Percentiles rank a stretch among this genome's conserved stretches.
Evolutionary conservation across 192 early-diverging fungal species (phyloP).

Genomic region (Umbelopsis sp.): DNA sequence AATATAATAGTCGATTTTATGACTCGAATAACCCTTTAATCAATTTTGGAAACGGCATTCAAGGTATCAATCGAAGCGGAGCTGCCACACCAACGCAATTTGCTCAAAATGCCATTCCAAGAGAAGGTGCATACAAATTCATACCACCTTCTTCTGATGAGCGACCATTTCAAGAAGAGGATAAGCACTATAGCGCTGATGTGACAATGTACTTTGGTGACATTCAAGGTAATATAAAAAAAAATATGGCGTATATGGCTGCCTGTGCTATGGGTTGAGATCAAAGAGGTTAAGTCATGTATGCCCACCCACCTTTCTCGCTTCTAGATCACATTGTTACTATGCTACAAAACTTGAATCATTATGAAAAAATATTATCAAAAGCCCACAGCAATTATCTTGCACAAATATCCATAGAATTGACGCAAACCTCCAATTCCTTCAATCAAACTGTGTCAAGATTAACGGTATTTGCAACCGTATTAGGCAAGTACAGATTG

Average conservation of each 20-base stretch:
- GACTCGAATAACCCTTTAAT: not conserved
- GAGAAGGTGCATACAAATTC: slow-evolving; percentile 21
- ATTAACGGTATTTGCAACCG: slow-evolving; percentile 85
- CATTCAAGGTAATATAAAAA: slow-evolving; percentile 55
- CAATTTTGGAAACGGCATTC: slow-evolving; percentile 19
- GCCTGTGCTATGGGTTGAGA: too few relatives aligned
- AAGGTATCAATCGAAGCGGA: not conserved
- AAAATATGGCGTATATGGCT: not conserved
- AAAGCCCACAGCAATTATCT: slow-evolving; percentile 81
- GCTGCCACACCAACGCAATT: not conserved
- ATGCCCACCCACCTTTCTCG: slow-evolving; percentile 27
- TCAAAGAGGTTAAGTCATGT: not conserved
- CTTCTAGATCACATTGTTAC: slow-evolving; percentile 70
- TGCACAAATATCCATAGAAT: slow-evolving; percentile 76
- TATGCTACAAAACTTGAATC: slow-evolving; percentile 64
- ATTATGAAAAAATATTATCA: slow-evolving; percentile 75
- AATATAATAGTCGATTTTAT: slow-evolving; percentile 10
- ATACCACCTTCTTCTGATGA: not conserved
- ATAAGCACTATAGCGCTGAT: slow-evolving; percentile 47
- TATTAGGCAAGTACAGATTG: slow-evolving; percentile 65
- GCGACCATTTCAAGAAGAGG: slow-evolving; percentile 18
- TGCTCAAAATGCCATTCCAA: not conserved
- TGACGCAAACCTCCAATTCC: slow-evolving; percentile 72
- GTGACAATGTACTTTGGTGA: slow-evolving; percentile 79
- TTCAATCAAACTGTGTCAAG: slow-evolving; percentile 89